Conservation (phyloP, 1,284 basidiomycete species). For the Athelia psychrophila region DNA sequence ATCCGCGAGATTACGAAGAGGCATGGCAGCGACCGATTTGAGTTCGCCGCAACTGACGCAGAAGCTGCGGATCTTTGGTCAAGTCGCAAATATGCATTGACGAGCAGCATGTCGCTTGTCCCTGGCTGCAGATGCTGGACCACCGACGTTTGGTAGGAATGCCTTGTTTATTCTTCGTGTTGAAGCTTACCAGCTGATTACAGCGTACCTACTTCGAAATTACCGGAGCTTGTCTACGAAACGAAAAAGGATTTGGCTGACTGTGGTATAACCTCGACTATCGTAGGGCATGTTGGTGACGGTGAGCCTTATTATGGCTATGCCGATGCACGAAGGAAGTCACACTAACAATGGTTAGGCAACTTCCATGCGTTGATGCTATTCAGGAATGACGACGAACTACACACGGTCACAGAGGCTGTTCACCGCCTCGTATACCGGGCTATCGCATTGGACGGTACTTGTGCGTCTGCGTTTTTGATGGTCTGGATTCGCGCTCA, state of each 20-base stretch:
- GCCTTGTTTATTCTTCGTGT: conserved; percentile 10
- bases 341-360: conserved; percentile 20
- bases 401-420: conserved; percentile 49
- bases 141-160: conserved; percentile 79
- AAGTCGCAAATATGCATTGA: conserved; percentile 83
- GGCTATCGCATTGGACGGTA: conserved; percentile 69
- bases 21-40: conserved; percentile 69
- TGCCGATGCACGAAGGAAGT: no score
- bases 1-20: conserved; percentile 62
- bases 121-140: conserved; percentile 77
- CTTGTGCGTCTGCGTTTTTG: conserved; percentile 44
- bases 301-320: conserved; percentile 47
- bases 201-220: conserved; percentile 78
- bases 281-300: conserved; percentile 86
- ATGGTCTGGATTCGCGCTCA: background rate
- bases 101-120: conserved; percentile 64
- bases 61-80: conserved; percentile 86
- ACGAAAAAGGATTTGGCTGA: conserved; percentile 75
- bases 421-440: conserved; percentile 69
- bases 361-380: conserved; percentile 68
- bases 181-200: conserved; percentile 26
- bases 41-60: conserved; percentile 67
- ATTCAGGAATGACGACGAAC: conserved; percentile 61
- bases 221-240: conserved; percentile 66
- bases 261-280: conserved; percentile 63